Percentiles rank a stretch among this genome's conserved stretches.
Evolutionary conservation across 257 asterid species (phyloP).

Genomic region (Paulownia fortunei): DNA sequence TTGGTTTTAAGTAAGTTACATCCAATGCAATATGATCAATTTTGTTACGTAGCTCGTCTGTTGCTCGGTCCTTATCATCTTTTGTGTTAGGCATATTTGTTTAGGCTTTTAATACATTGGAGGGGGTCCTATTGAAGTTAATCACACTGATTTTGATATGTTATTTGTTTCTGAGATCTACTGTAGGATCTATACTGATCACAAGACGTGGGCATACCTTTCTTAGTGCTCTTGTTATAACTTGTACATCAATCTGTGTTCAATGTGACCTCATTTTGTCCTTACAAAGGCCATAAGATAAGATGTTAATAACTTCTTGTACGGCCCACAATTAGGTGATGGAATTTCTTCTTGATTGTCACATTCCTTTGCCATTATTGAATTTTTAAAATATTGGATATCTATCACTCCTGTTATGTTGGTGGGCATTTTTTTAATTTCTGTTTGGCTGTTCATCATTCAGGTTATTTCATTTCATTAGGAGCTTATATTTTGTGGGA

Average conservation of each 20-base stretch:
- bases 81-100: not conserved
- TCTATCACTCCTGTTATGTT: not conserved
- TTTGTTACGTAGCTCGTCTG: constrained; percentile 10
- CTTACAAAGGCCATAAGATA: not conserved
- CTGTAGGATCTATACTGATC: not conserved
- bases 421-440: not conserved
- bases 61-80: constrained; percentile 43
- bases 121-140: not conserved
- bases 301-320: constrained; percentile 7
- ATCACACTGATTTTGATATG: not conserved
- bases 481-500: constrained; percentile 9
- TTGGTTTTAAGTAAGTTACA: not conserved
- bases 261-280: constrained; percentile 27
- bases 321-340: constrained; percentile 16
- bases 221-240: constrained; percentile 14
- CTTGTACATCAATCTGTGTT: constrained; percentile 14
- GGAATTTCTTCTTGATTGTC: not conserved
- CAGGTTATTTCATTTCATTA: not conserved
- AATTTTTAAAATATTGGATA: not conserved
- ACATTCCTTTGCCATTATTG: not conserved
- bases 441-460: not conserved
- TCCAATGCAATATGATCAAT: not conserved
- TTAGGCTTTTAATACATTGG: not conserved
- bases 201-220: not conserved
- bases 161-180: not conserved